A percentile compares a stretch with the other conserved stretches of the same genome.
phyloP scores from a whole-genome alignment of 768 basidiomycete genomes.

The Boletus rubropictus region DNA sequence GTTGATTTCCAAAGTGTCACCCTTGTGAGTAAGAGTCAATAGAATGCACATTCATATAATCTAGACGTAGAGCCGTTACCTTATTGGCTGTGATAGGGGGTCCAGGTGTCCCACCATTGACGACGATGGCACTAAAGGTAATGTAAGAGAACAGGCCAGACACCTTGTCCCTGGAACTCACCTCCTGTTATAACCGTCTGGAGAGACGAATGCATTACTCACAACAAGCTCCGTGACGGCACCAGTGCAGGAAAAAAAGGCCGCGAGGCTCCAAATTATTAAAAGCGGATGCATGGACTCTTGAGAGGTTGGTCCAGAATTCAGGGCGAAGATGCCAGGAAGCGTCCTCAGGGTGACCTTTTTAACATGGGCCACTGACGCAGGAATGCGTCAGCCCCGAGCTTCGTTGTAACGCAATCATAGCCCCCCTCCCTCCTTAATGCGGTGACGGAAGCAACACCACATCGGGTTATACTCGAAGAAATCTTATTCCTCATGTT shows the following conservation, averaged over 20 bases:
- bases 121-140: slow-evolving; percentile 33
- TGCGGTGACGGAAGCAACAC: neutral
- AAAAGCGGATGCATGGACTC: slow-evolving; percentile 12
- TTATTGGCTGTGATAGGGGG: slow-evolving; percentile 38
- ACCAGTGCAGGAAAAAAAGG: slow-evolving; percentile 4
- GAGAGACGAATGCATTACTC: slow-evolving; percentile 37
- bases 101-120: slow-evolving; percentile 39
- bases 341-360: too few relatives aligned
- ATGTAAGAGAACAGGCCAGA: neutral
- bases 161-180: slow-evolving; percentile 6
- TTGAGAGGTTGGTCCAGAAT: neutral
- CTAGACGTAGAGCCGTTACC: slow-evolving; percentile 9
- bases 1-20: slow-evolving; percentile 38
- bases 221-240: slow-evolving; percentile 28
- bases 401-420: neutral
- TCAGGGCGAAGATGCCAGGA: too few relatives aligned
- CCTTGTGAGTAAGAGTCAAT: slow-evolving; percentile 19
- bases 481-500: too few relatives aligned
- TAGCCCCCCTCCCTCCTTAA: neutral
- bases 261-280: slow-evolving; percentile 4
- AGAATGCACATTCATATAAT: neutral
- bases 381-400: too few relatives aligned
- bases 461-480: too few relatives aligned
- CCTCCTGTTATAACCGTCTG: slow-evolving; percentile 38
- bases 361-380: too few relatives aligned